Percentiles rank a stretch among this genome's conserved stretches.
These are phyloP conservation scores for Hordeum vulgare DNA, from an alignment of 176 grass and related monocot species.

Conservation along the genomic window MorexV3_pseudomolecules_assembly NC_058519.1:507025153-507025652, in stretches of 20 bases:
- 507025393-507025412: slow-evolving; percentile 96
- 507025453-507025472: slow-evolving; percentile 99
- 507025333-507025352: slow-evolving; percentile 1
- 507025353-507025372: slow-evolving; percentile 34
- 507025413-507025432: slow-evolving; percentile 93
- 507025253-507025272: neutral
- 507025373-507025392: slow-evolving; percentile 99
- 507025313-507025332: slow-evolving; percentile 8
- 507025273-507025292: slow-evolving; percentile 4
- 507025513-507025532: slow-evolving; percentile 98
- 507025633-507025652: neutral
- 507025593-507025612: neutral
- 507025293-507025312: neutral
- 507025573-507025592: slow-evolving; percentile 19
- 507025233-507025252: slow-evolving; percentile 86
- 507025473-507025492: slow-evolving; percentile 87
- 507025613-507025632: neutral
- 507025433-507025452: slow-evolving; percentile 98
- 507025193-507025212: slow-evolving; percentile 86
- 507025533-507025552: slow-evolving; percentile 97
- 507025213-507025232: slow-evolving; percentile 88
- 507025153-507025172: slow-evolving; percentile 22
- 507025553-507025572: slow-evolving; percentile 57
- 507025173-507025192: slow-evolving; percentile 93
- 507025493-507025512: slow-evolving; percentile 99